Conservation (phyloP, 2,329 filamentous ascomycete genomes). For the Alternaria dauci region DNA sequence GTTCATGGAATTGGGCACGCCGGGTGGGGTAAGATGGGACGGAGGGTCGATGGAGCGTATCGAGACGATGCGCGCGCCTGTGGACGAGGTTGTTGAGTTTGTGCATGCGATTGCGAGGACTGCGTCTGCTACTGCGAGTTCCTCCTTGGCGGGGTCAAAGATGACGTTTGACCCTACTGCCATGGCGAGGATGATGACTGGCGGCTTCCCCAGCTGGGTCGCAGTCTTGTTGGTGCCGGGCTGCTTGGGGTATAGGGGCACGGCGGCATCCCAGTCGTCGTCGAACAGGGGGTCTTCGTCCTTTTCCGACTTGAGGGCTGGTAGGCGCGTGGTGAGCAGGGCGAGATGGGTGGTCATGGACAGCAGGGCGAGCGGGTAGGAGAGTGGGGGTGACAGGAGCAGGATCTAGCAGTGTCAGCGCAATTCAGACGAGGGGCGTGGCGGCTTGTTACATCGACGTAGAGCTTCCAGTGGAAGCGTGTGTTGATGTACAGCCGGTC, state of each 20-base stretch:
- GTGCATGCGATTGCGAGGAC: slow-evolving; percentile 86
- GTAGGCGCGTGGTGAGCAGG: slow-evolving; percentile 84
- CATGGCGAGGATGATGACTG: slow-evolving; percentile 89
- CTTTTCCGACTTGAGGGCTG: slow-evolving; percentile 82
- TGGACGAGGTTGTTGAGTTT: slow-evolving; percentile 30
- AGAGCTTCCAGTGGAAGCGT: slow-evolving; percentile 95
- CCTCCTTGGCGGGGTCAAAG: slow-evolving; percentile 90
- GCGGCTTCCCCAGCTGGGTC: slow-evolving; percentile 66
- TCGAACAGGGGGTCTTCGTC: slow-evolving; percentile 98
- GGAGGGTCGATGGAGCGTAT: slow-evolving; percentile 61
- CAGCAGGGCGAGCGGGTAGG: slow-evolving; percentile 90
- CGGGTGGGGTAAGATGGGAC: slow-evolving; percentile 58
- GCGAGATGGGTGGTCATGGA: slow-evolving; percentile 94
- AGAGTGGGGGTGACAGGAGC: slow-evolving; percentile 89
- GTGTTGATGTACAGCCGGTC: slow-evolving; percentile 84
- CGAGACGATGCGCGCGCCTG: slow-evolving; percentile 51
- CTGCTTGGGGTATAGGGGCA: slow-evolving; percentile 73
- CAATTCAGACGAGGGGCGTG: neutral
- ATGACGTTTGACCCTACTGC: slow-evolving; percentile 87
- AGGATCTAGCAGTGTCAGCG: slow-evolving; percentile 69
- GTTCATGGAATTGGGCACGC: slow-evolving; percentile 58
- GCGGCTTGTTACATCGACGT: slow-evolving; percentile 77
- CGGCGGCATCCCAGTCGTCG: slow-evolving; percentile 92
- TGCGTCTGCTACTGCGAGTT: slow-evolving; percentile 90
- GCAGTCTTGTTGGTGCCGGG: slow-evolving; percentile 35